Evolutionary conservation across 352 stramenopile species (phyloP), one percentile per base, ranked within the genome.

Genomic region (Plasmopara muralis): DNA sequence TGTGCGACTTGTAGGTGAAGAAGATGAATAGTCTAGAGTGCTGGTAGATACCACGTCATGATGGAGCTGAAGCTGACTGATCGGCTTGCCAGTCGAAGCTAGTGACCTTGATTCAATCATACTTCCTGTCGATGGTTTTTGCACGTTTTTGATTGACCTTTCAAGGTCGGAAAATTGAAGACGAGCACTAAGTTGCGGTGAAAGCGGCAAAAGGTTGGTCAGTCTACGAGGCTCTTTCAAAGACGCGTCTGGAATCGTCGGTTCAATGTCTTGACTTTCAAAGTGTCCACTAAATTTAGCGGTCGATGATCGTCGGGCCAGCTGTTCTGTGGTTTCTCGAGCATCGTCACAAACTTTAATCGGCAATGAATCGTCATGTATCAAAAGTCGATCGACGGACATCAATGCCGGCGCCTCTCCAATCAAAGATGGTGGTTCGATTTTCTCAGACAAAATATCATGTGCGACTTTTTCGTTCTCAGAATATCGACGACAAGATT

Each of bases 301-400:
- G 35, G 38, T 18, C 2, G 50, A 49, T 29, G 50, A 20, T 20
- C 43, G 43, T 34, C 2, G 6, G 2, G 31, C 6, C 6, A 35
- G 31, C 31, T 16, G 18, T 0, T 25, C 31, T 25, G 30, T 53
- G 15, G 39, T 31, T 13, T 53, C 47, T 25, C 33, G 60, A 28
- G 52, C 12, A 5, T 58, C 55, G 9, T 53, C 47, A 16, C 37
- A 55, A 28, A 48, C 12, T 8, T 58, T 50, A 12, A 20, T n/a
- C 16, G 18, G 16, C 14, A 46, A 9, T 8, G 55, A n/a, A 6
- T 65, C 60, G 9, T 68, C 56, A 42, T 69, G 43, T 46, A 64
- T 62, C 16, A 64, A 52, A 33, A 43, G 50, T 14, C 64, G 50
- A 12, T 42, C 56, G 6, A 47, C 58, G 10, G 56, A 65, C 25